Evolutionary conservation across 805 yeast genomes (phyloP).

Genomic region (Hyphopichia homilentoma): DNA sequence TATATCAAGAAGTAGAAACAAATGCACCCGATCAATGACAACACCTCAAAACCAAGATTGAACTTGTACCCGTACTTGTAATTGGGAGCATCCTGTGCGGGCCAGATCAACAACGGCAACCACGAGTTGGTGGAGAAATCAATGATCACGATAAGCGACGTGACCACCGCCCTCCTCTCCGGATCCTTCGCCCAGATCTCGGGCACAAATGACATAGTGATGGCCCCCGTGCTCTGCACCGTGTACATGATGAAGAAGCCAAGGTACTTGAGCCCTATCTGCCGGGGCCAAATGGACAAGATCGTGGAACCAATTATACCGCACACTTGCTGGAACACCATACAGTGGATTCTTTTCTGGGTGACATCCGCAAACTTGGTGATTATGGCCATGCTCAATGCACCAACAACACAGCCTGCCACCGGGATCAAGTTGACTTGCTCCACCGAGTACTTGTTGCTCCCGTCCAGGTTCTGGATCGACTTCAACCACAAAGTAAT

Average conservation of each 20-base stretch:
- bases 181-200: constrained; percentile 3
- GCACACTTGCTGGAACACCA: constrained; percentile 1
- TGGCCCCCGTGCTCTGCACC: constrained; percentile 1
- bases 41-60: constrained; percentile 1
- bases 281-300: constrained; percentile 1
- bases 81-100: constrained; percentile 4
- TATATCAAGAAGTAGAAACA: constrained; percentile 1
- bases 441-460: constrained; percentile 1
- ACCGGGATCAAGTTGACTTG: constrained; percentile 14
- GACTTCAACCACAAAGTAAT: constrained; percentile 5
- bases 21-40: constrained; percentile 1
- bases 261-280: constrained; percentile 1
- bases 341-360: constrained; percentile 1
- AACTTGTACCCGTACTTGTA: constrained; percentile 3
- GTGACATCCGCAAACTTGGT: constrained; percentile 8
- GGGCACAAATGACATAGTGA: constrained; percentile 1
- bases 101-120: constrained; percentile 4
- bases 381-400: constrained; percentile 9
- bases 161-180: constrained; percentile 4
- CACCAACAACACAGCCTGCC: constrained; percentile 12
- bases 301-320: constrained; percentile 1
- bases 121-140: constrained; percentile 3
- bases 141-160: constrained; percentile 2
- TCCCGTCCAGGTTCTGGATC: constrained; percentile 3
- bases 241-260: constrained; percentile 1